These are phyloP conservation scores for Mycena maculata DNA, from an alignment of 768 basidiomycete genomes.

Conservation along the genomic window DNA sequence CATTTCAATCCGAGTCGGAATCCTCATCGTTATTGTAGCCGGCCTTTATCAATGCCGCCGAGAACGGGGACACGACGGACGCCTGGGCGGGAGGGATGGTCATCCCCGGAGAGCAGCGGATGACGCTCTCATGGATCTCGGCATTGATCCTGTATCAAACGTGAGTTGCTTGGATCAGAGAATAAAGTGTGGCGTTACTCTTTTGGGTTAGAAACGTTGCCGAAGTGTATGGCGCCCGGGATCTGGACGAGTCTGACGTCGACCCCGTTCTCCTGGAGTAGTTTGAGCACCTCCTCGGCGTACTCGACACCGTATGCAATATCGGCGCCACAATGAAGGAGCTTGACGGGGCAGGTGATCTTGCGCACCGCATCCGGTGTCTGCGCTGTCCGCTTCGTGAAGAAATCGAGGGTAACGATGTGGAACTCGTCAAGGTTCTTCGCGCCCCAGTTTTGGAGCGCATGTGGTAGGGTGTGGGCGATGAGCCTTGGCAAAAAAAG, in stretches of 20 bases:
- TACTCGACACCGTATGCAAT: constrained; percentile 32
- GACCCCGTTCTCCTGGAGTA: constrained; percentile 24
- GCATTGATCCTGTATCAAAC: too few species aligned
- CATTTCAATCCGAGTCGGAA: constrained; percentile 4
- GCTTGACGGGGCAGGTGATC: constrained; percentile 24
- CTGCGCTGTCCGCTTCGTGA: constrained; percentile 29
- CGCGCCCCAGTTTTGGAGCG: constrained; percentile 10
- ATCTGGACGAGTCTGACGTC: constrained; percentile 20
- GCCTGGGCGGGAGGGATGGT: neutral
- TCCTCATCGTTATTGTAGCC: constrained; percentile 8
- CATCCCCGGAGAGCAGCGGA: neutral
- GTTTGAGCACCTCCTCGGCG: constrained; percentile 18
- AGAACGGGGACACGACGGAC: constrained; percentile 11
- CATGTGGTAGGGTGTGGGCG: neutral
- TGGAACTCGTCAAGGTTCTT: constrained; percentile 25
- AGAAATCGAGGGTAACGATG: constrained; percentile 31
- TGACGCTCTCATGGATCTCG: neutral
- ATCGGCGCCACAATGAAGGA: constrained; percentile 36
- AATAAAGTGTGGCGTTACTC: constrained; percentile 6
- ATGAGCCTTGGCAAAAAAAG: constrained; percentile 4
- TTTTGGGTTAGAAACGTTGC: constrained; percentile 19
- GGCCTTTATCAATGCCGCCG: neutral
- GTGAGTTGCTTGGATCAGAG: too few species aligned
- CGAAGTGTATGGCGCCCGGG: constrained; percentile 31
- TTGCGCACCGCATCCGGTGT: constrained; percentile 13